Percentiles rank a stretch among this genome's conserved stretches.
phyloP scores from a whole-genome alignment of 805 yeast genomes.

The Metschnikowia arizonensis region DNA sequence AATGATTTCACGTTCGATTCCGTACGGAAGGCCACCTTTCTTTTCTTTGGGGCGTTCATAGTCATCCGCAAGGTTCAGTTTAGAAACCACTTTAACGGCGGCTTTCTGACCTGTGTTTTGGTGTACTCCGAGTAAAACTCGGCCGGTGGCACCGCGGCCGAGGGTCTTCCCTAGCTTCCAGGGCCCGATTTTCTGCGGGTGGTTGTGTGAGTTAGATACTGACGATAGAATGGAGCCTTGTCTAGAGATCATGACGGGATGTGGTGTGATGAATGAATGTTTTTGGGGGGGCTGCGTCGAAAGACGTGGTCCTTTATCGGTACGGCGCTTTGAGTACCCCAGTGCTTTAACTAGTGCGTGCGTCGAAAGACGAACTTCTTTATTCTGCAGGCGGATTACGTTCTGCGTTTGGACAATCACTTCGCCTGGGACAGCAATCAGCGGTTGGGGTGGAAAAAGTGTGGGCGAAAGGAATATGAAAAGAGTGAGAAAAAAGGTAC shows the following conservation, averaged over 20 bases:
- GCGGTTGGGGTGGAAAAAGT: conserved; percentile 1
- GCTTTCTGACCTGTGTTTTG: conserved; percentile 67
- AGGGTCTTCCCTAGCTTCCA: conserved; percentile 77
- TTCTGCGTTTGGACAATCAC: neutral
- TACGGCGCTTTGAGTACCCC: neutral
- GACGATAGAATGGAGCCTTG: conserved; percentile 60
- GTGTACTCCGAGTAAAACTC: conserved; percentile 73
- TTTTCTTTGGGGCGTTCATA: conserved; percentile 21
- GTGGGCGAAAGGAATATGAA: conserved; percentile 3
- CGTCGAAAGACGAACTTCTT: conserved; percentile 1
- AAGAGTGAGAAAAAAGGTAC: conserved; percentile 6
- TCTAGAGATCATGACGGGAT: conserved; percentile 36
- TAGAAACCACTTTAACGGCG: conserved; percentile 79
- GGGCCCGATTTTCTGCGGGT: conserved; percentile 63
- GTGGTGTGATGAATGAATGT: neutral
- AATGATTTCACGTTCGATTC: conserved; percentile 94
- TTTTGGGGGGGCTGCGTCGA: neutral
- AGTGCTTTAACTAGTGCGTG: neutral
- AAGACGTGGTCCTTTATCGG: conserved; percentile 1
- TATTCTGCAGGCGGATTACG: neutral
- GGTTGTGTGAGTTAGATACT: conserved; percentile 41
- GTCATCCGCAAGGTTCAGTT: conserved; percentile 47
- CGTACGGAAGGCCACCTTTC: conserved; percentile 69
- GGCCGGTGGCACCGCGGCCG: conserved; percentile 80
- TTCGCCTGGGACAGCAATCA: neutral